Conservation (phyloP, 441 rosid species). For the Aquilaria agallochum region DNA sequence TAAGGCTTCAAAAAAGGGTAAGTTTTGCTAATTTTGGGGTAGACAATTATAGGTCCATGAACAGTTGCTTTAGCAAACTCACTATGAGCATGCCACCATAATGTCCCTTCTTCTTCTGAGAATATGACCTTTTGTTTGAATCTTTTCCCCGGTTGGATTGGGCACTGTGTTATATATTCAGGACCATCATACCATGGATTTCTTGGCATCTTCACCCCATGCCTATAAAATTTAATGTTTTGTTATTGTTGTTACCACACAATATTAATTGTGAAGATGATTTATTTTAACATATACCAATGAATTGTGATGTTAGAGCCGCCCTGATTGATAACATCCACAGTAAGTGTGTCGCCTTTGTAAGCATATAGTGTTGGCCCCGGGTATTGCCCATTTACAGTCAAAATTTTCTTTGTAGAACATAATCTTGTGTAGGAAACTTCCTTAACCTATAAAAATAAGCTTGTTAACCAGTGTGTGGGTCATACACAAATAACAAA, state of each 20-base stretch:
- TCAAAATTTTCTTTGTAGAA: conserved; percentile 15
- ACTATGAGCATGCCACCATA: conserved; percentile 24
- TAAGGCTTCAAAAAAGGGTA: conserved; percentile 11
- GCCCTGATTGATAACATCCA: conserved; percentile 16
- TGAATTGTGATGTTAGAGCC: conserved; percentile 17
- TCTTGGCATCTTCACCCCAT: conserved; percentile 21
- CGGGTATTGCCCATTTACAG: conserved; percentile 12
- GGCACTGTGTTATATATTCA: conserved; percentile 18
- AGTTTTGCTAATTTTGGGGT: conserved; percentile 3
- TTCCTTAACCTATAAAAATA: conserved; percentile 10
- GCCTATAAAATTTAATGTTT: conserved; percentile 3
- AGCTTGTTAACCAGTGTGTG: no score
- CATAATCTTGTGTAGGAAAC: conserved; percentile 13
- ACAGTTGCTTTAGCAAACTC: conserved; percentile 20
- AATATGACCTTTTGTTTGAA: conserved; percentile 18
- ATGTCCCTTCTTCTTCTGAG: conserved; percentile 19
- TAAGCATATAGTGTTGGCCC: conserved; percentile 16
- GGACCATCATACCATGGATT: conserved; percentile 27
- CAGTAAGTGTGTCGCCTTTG: conserved; percentile 15
- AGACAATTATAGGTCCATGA: conserved; percentile 16
- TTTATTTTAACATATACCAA: neutral
- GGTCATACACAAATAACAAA: no score
- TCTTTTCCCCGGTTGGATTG: conserved; percentile 12
- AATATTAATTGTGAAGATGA: neutral
- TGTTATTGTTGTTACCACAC: neutral